Evolutionary conservation across 768 basidiomycete genomes (phyloP), one percentile per base, ranked within the genome.

Genomic region (Leccinum truebloodii): DNA sequence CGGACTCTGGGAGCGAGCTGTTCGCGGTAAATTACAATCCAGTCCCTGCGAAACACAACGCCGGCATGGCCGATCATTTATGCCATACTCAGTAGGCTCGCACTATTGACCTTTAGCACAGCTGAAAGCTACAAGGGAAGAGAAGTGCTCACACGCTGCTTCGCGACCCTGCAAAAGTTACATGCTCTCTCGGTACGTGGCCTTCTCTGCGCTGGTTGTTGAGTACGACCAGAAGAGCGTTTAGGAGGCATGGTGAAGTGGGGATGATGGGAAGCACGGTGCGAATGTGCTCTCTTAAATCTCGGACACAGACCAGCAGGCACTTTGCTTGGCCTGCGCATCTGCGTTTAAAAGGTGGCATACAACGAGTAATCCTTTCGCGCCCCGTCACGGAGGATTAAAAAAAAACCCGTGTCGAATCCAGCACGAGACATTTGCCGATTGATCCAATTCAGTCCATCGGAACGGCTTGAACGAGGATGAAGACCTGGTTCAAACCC

Each of bases 1-100:
- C 50, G 69, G 70, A 55, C 70, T 72, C 60, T 62, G 63, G 22
- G 69, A 71, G 37, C 60, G 68, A 39, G 63, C 41, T 18, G 3
- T 46, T n/a, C 55, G 61, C 32, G 61, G 2, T 12, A 73, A 48
- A 37, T 16, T 57, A 30, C 71, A 72, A 0, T 58, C 44, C 9
- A 65, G 8, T 22, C 26, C 26, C 14, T 62, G 63, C 35, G 1
- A 46, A 52, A 62, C 49, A 61, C 71, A 72, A 30, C 69, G 69
- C 59, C 59, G 52, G 34, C 71, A 72, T 39, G 69, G 61, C 4
- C 52, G 58, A 62, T 69, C 61, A 22, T 44, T 52, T 24, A 24
- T 56, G 20, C 63, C 67, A 10, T 60, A 73, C 22, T 67, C 59
- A 4, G 0, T 6, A 35, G 71, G 50, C 1, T 58, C 60, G 59